Conservation (phyloP, 2,329 filamentous ascomycete species). For the Cadophora malorum region DNA sequence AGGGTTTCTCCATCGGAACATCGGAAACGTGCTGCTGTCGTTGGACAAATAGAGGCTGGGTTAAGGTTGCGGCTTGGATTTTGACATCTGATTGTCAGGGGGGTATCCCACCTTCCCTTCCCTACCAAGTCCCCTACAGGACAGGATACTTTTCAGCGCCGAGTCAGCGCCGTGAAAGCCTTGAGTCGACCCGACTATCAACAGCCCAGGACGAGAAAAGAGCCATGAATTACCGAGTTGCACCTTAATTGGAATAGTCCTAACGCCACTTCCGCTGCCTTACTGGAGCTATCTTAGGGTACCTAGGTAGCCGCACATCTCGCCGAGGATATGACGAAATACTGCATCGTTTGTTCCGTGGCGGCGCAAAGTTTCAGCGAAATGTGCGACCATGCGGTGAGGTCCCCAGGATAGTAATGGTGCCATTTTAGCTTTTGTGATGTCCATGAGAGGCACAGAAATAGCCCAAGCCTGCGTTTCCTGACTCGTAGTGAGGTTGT, state of each 20-base stretch:
- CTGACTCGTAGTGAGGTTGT: neutral
- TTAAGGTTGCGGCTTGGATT: conserved; percentile 10
- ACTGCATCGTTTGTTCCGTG: neutral
- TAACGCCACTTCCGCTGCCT: neutral
- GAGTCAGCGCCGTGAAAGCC: conserved; percentile 3
- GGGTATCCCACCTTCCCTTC: neutral
- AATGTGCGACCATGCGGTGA: neutral
- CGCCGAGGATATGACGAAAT: conserved; percentile 14
- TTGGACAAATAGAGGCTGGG: conserved; percentile 11
- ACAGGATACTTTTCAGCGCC: neutral
- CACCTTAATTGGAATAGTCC: neutral
- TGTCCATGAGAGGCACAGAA: conserved; percentile 4
- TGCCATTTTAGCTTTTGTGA: neutral
- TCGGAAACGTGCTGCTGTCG: conserved; percentile 14
- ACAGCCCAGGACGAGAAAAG: neutral
- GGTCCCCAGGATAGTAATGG: neutral
- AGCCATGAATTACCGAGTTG: neutral
- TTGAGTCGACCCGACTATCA: neutral
- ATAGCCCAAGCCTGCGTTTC: neutral
- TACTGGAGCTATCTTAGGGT: neutral
- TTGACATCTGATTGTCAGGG: conserved; percentile 18
- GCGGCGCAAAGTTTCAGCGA: conserved; percentile 6
- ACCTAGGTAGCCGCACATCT: conserved; percentile 9
- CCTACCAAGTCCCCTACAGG: neutral
- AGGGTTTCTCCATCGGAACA: neutral